Evolutionary conservation across 2,329 filamentous ascomycete genomes (phyloP), one percentile per base, ranked within the genome.

Genomic region (Sporothrix pseudoabietina): DNA sequence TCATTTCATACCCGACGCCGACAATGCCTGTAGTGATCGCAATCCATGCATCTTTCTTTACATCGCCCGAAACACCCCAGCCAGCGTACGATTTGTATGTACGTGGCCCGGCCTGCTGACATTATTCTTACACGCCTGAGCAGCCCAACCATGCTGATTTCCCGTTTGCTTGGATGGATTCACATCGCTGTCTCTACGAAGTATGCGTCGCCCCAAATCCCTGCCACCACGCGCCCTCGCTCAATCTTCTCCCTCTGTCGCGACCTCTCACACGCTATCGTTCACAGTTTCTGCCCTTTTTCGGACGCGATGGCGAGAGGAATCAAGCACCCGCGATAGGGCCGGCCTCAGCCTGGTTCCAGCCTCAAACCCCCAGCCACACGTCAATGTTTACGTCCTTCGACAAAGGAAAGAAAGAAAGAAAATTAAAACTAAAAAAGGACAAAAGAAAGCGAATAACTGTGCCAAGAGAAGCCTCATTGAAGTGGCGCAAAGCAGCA

Each of bases 21-120:
- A 6, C 55, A 57, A 73, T 70, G 65, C 71, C 65, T 70, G 71
- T 55, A 70, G 69, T 66, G 65, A 65, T 70, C 65, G 19, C 65
- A 70, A 61, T 14, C 69, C 55, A 52, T 39, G 22, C 54, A 63
- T 71, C 55, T 32, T 57, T 30, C 32, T 16, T 54, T 35, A 14
- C 69, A 12, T 47, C 39, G 35, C 69, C 39, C 55, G 54, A 71
- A 71, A 71, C 69, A 63, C 55, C 30, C 35, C 39, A 30, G 69
- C 32, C 69, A 71, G 69, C 47, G 16, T 59, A 47, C 39, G 32
- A 32, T 49, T 49, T 52, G 26, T 49, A 66, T 32, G 49, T 49
- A 22, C 12, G 26, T 32, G 22, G 47, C 12, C 41, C 41, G 26
- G 22, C 44, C 26, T 49, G 44, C 65, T 35, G 49, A 52, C 61